Conservation (phyloP, 2,329 filamentous ascomycete species). For the Trichoderma asperellum region DNA sequence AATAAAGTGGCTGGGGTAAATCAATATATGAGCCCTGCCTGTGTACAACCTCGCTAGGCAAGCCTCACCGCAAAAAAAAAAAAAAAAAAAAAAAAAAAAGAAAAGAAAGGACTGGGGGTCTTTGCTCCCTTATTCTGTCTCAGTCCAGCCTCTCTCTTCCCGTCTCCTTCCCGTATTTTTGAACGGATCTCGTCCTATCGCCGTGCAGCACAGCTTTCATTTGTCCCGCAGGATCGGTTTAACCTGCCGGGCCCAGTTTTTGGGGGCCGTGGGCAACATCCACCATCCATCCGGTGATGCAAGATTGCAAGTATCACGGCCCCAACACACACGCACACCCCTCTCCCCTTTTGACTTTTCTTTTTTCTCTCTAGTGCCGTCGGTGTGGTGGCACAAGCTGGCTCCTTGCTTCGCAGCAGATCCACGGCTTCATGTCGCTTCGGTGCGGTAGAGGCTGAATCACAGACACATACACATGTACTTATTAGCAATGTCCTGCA, state of each 20-base stretch:
- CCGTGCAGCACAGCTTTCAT: neutral
- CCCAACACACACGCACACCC: neutral
- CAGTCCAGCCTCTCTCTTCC: neutral
- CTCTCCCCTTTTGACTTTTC: neutral
- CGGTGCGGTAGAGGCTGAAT: neutral
- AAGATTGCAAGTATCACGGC: neutral
- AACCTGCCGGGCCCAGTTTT: neutral
- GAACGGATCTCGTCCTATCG: neutral
- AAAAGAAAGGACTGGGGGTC: neutral
- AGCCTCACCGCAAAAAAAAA: neutral
- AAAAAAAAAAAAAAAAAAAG: neutral
- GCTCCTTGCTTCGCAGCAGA: neutral
- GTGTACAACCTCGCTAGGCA: slow-evolving; percentile 9
- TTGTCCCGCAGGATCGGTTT: neutral
- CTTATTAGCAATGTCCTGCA: neutral
- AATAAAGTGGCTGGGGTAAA: neutral
- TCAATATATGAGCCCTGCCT: neutral
- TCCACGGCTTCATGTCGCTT: neutral
- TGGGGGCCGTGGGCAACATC: neutral
- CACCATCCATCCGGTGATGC: neutral
- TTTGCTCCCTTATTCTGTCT: neutral
- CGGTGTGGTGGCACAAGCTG: neutral
- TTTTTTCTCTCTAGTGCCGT: neutral
- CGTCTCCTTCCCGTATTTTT: neutral
- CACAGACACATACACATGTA: neutral